Evolutionary conservation across 495 filamentous ascomycete species (phyloP), one percentile per base, ranked within the genome.

Genomic region (Tetracladium setigerum): DNA sequence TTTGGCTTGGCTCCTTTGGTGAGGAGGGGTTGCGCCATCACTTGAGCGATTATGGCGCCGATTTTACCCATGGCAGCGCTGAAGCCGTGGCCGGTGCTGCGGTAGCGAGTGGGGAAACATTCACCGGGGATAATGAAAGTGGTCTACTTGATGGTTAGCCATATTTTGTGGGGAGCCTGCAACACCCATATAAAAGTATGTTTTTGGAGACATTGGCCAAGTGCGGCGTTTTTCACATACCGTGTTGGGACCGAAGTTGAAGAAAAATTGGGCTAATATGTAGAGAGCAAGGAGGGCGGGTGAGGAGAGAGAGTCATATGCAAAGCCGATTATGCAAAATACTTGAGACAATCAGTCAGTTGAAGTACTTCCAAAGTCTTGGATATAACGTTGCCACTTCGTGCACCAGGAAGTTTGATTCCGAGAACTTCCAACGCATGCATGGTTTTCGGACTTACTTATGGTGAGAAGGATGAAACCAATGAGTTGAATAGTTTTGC

Each of bases 301-400:
- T 27, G 42, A 61, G 46, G 46, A 55, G 55, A 67, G 69, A 31
- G 72, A 62, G 50, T 82, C 63, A 63, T 84, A 92, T 5, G 78
- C 83, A 44, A 84, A 84, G 0, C 86, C 88, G 51, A 89, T 87
- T 42, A 87, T 63, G 47, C 78, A 63, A 64, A 92, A 92, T 12
- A 92, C 22, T 27, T 3, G 7, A 27, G 66, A 27, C 22, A 27
- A 27, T n/a, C 22, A 27, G 22, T 27, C 22, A 27, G 22, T 7
- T 27, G 7, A n/a, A 27, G 7, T 27, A 3, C 22, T 3, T 27
- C 7, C 22, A 27, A 27, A 27, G 22, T 27, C 92, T 76, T 8
- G 92, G 92, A 54, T 92, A 60, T 92, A 97, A 96, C 30, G 88
- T 85, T 4, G 81, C 67, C 35, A 98, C 70, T 60, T 95, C 89